These are phyloP conservation scores for Aspergillus fumigatus DNA, from an alignment of 2,329 filamentous ascomycete species.

Conservation along the genomic window DNA sequence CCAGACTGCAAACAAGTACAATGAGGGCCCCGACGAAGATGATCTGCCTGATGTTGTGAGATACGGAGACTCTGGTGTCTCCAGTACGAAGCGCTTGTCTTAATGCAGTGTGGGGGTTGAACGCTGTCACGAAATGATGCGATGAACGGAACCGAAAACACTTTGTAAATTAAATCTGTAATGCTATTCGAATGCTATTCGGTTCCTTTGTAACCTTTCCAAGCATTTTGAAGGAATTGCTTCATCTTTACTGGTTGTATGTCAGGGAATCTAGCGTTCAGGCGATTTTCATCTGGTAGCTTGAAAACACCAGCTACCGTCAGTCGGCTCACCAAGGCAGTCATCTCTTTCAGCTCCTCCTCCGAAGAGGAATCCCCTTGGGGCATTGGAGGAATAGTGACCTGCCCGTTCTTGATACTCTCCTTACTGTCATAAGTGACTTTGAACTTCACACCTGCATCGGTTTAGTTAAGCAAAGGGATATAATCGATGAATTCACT, in stretches of 20 bases:
- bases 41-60: constrained; percentile 17
- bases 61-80: background rate
- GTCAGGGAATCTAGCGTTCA: constrained; percentile 21
- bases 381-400: constrained; percentile 30
- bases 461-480: background rate
- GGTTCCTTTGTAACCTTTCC: background rate
- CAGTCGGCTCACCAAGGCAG: constrained; percentile 25
- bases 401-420: constrained; percentile 29
- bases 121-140: background rate
- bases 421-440: constrained; percentile 32
- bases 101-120: background rate
- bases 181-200: background rate
- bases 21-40: constrained; percentile 20
- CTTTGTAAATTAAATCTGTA: background rate
- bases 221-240: constrained; percentile 15
- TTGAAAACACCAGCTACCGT: constrained; percentile 26
- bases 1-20: constrained; percentile 15
- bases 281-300: constrained; percentile 19
- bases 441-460: constrained; percentile 30
- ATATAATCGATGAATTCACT: constrained; percentile 10
- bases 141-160: background rate
- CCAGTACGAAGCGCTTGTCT: background rate
- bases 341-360: constrained; percentile 23
- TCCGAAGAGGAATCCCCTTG: constrained; percentile 10
- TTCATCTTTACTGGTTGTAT: constrained; percentile 20